phyloP scores from a whole-genome alignment of 1,284 basidiomycete genomes.

The Sporisorium reilianum region DNA sequence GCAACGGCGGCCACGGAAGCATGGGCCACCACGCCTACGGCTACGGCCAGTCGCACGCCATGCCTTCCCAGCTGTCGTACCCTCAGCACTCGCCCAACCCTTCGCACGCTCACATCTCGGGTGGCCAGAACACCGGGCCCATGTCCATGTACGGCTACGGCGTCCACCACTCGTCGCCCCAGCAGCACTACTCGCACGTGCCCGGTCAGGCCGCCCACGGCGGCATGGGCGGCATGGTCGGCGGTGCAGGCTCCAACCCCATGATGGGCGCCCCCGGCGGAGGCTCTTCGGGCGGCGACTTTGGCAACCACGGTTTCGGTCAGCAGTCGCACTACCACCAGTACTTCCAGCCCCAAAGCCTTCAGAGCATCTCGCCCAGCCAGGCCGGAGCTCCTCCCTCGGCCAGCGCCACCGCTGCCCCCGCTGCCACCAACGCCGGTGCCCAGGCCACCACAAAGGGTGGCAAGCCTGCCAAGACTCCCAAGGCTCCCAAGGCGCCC shows the following conservation, averaged over 20 bases:
- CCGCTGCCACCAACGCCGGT: constrained; percentile 23
- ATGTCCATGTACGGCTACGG: constrained; percentile 58
- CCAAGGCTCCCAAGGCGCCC: constrained; percentile 41
- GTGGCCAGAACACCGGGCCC: constrained; percentile 42
- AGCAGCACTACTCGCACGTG: constrained; percentile 55
- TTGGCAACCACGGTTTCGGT: constrained; percentile 49
- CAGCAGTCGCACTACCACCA: constrained; percentile 54
- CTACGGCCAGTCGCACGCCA: constrained; percentile 48
- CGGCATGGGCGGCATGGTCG: constrained; percentile 53
- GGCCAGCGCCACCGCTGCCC: constrained; percentile 23
- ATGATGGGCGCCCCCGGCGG: constrained; percentile 55
- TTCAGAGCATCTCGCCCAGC: constrained; percentile 51
- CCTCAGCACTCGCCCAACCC: constrained; percentile 53
- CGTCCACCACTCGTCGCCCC: constrained; percentile 47
- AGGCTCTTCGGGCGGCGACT: constrained; percentile 35
- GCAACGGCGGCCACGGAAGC: constrained; percentile 47
- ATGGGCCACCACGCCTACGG: constrained; percentile 54
- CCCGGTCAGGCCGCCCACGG: constrained; percentile 51
- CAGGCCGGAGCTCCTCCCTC: constrained; percentile 48
- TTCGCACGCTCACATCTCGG: constrained; percentile 47
- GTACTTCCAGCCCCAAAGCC: constrained; percentile 52
- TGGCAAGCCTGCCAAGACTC: constrained; percentile 36
- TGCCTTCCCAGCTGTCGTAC: constrained; percentile 53
- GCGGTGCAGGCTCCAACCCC: constrained; percentile 49
- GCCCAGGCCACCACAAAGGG: constrained; percentile 33